Conservation (phyloP, 495 filamentous ascomycete species). For the Podospora pseudocomata region DNA sequence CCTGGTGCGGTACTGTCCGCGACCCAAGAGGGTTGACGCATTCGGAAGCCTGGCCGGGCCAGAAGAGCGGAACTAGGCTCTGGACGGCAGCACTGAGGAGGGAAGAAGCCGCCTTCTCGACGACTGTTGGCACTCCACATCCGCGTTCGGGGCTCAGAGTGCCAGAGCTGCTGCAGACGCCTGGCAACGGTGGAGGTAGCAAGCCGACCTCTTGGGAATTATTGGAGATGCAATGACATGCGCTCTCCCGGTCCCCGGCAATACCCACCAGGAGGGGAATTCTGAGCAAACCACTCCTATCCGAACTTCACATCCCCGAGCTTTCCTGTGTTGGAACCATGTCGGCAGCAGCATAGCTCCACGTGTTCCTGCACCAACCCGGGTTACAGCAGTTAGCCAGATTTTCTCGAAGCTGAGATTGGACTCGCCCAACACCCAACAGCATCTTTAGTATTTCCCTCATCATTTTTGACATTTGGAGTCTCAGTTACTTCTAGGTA, state of each 20-base stretch:
- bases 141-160: conserved; percentile 21
- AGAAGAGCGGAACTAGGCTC: conserved; percentile 12
- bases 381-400: conserved; percentile 11
- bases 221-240: not conserved
- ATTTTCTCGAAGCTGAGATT: conserved; percentile 18
- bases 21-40: conserved; percentile 20
- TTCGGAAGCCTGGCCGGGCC: conserved; percentile 29
- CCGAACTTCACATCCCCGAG: not conserved
- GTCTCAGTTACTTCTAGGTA: not conserved
- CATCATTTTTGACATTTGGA: not conserved
- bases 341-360: conserved; percentile 16
- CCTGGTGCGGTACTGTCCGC: conserved; percentile 15
- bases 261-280: not conserved
- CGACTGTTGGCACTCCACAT: conserved; percentile 19
- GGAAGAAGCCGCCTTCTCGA: conserved; percentile 11
- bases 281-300: not conserved
- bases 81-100: conserved; percentile 17
- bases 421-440: conserved; percentile 11
- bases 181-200: conserved; percentile 6
- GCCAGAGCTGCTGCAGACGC: not conserved
- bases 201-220: conserved; percentile 12
- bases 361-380: conserved; percentile 31
- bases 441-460: not conserved
- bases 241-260: not conserved
- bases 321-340: conserved; percentile 2